A percentile compares a stretch with the other conserved stretches of the same genome.
phyloP scores from a whole-genome alignment of 768 basidiomycete species.

The Tulasnella sp. region DNA sequence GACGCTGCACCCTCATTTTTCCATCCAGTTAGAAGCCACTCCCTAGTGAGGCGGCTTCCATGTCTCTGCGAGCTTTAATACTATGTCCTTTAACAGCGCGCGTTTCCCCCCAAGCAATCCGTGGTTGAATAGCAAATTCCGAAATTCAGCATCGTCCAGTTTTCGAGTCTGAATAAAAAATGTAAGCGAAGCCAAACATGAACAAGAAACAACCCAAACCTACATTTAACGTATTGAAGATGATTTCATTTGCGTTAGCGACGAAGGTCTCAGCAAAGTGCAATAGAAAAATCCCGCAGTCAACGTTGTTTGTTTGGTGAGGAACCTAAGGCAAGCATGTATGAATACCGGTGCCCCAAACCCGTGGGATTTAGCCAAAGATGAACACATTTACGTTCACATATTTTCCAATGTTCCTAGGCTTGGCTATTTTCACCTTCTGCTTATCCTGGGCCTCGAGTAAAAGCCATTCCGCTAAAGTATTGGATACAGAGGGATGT shows the following conservation, averaged over 20 bases:
- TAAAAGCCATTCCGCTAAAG: conserved; percentile 69
- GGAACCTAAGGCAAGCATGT: conserved; percentile 60
- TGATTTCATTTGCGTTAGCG: conserved; percentile 51
- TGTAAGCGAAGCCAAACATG: neutral
- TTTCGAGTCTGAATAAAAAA: conserved; percentile 11
- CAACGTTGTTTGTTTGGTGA: conserved; percentile 79
- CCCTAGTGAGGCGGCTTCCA: conserved; percentile 22
- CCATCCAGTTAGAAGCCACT: neutral
- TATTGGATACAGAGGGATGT: conserved; percentile 62
- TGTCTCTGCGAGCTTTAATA: conserved; percentile 46
- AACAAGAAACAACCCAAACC: neutral
- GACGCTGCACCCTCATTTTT: neutral
- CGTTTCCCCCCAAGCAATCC: conserved; percentile 30
- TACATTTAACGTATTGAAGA: neutral
- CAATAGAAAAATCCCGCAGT: conserved; percentile 89
- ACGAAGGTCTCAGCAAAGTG: conserved; percentile 83
- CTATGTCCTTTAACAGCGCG: conserved; percentile 37
- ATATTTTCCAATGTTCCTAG: neutral
- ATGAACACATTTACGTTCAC: neutral
- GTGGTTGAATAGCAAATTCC: conserved; percentile 31
- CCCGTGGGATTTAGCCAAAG: neutral
- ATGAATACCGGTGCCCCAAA: neutral
- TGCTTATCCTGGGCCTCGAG: conserved; percentile 76
- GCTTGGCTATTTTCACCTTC: conserved; percentile 45
- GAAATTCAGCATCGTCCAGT: conserved; percentile 22